These are phyloP conservation scores for Naganishia antarctica DNA, from an alignment of 768 basidiomycete species.

Conservation along the genomic window DNA sequence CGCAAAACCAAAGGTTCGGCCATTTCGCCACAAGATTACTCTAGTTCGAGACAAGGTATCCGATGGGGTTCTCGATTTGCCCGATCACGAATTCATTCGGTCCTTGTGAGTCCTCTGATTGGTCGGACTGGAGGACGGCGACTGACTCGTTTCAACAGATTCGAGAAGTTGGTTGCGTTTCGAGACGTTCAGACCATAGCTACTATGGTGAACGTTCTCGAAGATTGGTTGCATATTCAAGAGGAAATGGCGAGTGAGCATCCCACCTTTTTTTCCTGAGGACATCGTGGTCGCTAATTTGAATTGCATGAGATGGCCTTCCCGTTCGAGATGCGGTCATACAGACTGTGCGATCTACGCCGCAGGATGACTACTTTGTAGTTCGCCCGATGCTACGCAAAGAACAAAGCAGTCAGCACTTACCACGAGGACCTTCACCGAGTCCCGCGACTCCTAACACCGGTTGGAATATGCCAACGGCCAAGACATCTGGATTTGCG, in stretches of 20 bases:
- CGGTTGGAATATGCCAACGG: slow-evolving; percentile 9
- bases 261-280: background rate
- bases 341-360: background rate
- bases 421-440: slow-evolving; percentile 4
- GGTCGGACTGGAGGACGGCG: too few relatives aligned
- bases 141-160: background rate
- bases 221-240: background rate
- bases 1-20: background rate
- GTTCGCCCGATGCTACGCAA: slow-evolving; percentile 12
- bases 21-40: slow-evolving; percentile 11
- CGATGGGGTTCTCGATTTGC: background rate
- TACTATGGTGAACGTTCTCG: slow-evolving; percentile 3
- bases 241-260: slow-evolving; percentile 2
- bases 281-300: background rate
- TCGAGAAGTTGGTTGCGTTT: background rate
- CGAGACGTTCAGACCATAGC: slow-evolving; percentile 23
- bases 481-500: slow-evolving; percentile 17
- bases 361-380: slow-evolving; percentile 22
- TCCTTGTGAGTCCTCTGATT: background rate
- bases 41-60: background rate
- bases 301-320: background rate
- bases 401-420: background rate
- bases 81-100: slow-evolving; percentile 7
- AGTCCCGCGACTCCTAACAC: background rate
- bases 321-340: background rate